These are phyloP conservation scores for Exophiala viscosa DNA, from an alignment of 2,329 filamentous ascomycete species.

Conservation along the genomic window DNA sequence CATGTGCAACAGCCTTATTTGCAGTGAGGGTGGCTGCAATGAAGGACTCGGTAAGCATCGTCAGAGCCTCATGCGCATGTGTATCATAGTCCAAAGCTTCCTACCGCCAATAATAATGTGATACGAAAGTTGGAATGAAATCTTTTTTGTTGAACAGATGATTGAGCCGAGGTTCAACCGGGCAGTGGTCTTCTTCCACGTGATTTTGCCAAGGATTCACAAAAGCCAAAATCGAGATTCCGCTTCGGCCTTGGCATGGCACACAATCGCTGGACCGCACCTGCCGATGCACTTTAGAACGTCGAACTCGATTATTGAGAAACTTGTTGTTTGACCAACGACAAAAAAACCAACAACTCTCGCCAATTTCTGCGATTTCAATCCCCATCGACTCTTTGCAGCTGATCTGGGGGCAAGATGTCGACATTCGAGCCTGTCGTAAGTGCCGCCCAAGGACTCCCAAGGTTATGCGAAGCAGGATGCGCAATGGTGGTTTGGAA, in stretches of 20 bases:
- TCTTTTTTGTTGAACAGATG: no score
- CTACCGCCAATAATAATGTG: no score
- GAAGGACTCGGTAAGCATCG: conserved; percentile 49
- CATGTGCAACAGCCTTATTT: conserved; percentile 34
- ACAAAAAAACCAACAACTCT: conserved; percentile 10
- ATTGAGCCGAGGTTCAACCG: no score
- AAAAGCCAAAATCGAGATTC: no score
- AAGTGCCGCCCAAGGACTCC: conserved; percentile 37
- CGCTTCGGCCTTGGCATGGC: background rate
- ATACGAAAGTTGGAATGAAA: no score
- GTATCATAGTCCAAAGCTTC: no score
- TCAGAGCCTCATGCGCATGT: background rate
- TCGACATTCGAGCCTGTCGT: conserved; percentile 65
- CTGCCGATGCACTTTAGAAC: background rate
- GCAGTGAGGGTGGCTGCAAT: conserved; percentile 43
- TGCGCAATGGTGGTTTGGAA: background rate
- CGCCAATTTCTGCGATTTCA: conserved; percentile 19
- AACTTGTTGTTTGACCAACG: conserved; percentile 1
- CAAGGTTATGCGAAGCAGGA: background rate
- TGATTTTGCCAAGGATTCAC: no score
- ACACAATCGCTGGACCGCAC: conserved; percentile 1
- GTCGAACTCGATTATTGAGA: background rate
- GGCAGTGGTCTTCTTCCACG: no score
- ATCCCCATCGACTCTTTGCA: conserved; percentile 17
- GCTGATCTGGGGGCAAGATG: conserved; percentile 49